phyloP scores from a whole-genome alignment of 2,329 filamentous ascomycete genomes.

The Clonostachys byssicola region DNA sequence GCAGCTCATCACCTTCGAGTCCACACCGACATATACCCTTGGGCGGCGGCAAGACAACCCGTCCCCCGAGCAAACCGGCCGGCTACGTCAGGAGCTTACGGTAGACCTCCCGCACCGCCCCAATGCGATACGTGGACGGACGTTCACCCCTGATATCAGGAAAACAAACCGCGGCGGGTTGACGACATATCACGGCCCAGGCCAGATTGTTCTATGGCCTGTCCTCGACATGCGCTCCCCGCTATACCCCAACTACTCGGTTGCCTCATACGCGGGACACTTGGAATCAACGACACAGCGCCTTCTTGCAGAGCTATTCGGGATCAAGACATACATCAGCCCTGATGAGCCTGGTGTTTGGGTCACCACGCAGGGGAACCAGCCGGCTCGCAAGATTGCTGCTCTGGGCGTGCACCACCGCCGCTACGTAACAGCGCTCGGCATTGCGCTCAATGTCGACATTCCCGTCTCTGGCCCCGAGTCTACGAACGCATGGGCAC shows the following conservation, averaged over 20 bases:
- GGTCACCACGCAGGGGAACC: slow-evolving; percentile 35
- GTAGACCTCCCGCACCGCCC: slow-evolving; percentile 14
- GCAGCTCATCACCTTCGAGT: slow-evolving; percentile 77
- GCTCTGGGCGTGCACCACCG: slow-evolving; percentile 90
- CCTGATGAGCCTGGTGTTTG: slow-evolving; percentile 84
- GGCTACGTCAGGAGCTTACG: slow-evolving; percentile 34
- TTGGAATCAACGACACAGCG: slow-evolving; percentile 74
- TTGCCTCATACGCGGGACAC: slow-evolving; percentile 72
- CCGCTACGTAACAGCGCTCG: slow-evolving; percentile 78
- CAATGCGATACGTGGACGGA: slow-evolving; percentile 17
- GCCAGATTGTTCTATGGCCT: slow-evolving; percentile 90
- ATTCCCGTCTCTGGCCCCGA: slow-evolving; percentile 44
- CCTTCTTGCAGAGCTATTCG: slow-evolving; percentile 51
- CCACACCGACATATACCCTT: slow-evolving; percentile 81
- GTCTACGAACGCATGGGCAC: slow-evolving; percentile 46
- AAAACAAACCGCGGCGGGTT: slow-evolving; percentile 81
- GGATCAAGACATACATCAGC: slow-evolving; percentile 53
- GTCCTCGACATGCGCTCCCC: slow-evolving; percentile 71
- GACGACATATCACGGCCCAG: slow-evolving; percentile 92
- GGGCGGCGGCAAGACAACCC: slow-evolving; percentile 71
- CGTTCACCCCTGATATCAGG: slow-evolving; percentile 53
- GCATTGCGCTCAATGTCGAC: slow-evolving; percentile 74
- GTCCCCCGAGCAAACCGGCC: slow-evolving; percentile 34
- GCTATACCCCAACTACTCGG: slow-evolving; percentile 54
- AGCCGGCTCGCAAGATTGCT: slow-evolving; percentile 68